phyloP scores from a whole-genome alignment of 805 yeast species.

The Kazachstania psychrophila region DNA sequence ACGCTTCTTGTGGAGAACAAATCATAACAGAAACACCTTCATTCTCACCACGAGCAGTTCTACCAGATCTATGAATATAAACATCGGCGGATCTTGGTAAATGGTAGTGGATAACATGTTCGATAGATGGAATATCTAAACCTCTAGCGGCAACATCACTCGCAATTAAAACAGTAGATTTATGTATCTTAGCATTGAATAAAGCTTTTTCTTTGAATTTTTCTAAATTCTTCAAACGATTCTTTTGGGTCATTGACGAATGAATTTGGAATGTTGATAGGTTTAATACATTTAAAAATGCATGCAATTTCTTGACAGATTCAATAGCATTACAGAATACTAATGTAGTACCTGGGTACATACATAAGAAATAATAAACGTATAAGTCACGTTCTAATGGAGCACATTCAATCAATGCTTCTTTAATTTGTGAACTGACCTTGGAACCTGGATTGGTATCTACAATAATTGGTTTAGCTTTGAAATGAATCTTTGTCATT shows the following conservation, averaged over 20 bases:
- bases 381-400: slow-evolving; percentile 83
- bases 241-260: slow-evolving; percentile 92
- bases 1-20: slow-evolving; percentile 88
- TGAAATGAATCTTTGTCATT: slow-evolving; percentile 61
- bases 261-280: slow-evolving; percentile 71
- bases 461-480: slow-evolving; percentile 57
- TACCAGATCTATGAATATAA: slow-evolving; percentile 91
- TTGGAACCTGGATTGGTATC: slow-evolving; percentile 83
- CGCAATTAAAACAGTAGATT: slow-evolving; percentile 66
- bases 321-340: slow-evolving; percentile 95
- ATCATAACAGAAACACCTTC: slow-evolving; percentile 94
- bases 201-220: slow-evolving; percentile 35
- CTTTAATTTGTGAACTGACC: slow-evolving; percentile 66
- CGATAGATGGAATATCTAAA: slow-evolving; percentile 79
- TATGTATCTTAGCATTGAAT: slow-evolving; percentile 33
- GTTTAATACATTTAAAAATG: slow-evolving; percentile 59
- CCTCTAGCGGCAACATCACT: slow-evolving; percentile 99
- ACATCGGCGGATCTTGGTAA: slow-evolving; percentile 90
- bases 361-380: slow-evolving; percentile 73
- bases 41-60: slow-evolving; percentile 93
- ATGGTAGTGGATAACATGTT: slow-evolving; percentile 94
- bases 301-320: slow-evolving; percentile 78
- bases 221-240: slow-evolving; percentile 78
- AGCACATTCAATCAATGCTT: slow-evolving; percentile 86
- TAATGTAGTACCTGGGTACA: slow-evolving; percentile 82